These are phyloP conservation scores for Knoxdaviesia capensis DNA, from an alignment of 2,329 filamentous ascomycete species.

Conservation along the genomic window DNA sequence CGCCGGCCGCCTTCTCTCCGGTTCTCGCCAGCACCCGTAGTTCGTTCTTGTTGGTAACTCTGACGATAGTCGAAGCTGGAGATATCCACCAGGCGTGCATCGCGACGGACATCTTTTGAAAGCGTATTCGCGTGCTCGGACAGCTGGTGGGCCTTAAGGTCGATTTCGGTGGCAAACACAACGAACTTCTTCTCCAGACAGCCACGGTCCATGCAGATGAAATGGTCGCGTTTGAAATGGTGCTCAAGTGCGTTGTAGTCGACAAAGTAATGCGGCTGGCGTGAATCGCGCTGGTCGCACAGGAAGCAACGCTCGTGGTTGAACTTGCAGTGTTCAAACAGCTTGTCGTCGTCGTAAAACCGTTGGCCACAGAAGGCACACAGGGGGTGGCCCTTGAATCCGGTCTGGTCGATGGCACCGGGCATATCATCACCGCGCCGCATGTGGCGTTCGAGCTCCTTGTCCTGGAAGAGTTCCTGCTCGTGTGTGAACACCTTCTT, in stretches of 20 bases:
- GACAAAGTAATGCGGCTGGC: slow-evolving; percentile 74
- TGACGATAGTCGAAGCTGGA: slow-evolving; percentile 64
- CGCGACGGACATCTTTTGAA: slow-evolving; percentile 66
- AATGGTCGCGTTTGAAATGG: slow-evolving; percentile 80
- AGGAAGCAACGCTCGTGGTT: slow-evolving; percentile 92
- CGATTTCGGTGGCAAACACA: slow-evolving; percentile 86
- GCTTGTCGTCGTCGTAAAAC: slow-evolving; percentile 91
- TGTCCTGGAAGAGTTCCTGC: slow-evolving; percentile 72
- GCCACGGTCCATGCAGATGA: slow-evolving; percentile 62
- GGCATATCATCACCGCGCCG: slow-evolving; percentile 78
- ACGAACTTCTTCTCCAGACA: slow-evolving; percentile 96
- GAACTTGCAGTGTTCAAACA: slow-evolving; percentile 82
- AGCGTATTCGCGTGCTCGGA: slow-evolving; percentile 60
- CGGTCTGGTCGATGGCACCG: slow-evolving; percentile 76
- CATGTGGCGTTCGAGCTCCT: slow-evolving; percentile 74
- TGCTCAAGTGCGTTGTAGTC: slow-evolving; percentile 73
- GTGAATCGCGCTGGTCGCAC: slow-evolving; percentile 53
- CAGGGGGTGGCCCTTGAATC: slow-evolving; percentile 87
- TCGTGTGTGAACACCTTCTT: slow-evolving; percentile 99
- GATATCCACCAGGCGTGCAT: slow-evolving; percentile 72
- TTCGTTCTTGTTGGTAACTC: slow-evolving; percentile 44
- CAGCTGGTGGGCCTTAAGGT: slow-evolving; percentile 83
- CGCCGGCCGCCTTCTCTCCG: slow-evolving; percentile 19
- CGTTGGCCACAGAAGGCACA: slow-evolving; percentile 82
- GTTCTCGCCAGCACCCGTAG: slow-evolving; percentile 18